Base-by-base conservation (phyloP, 331 rosid genomes). In the Spiraea crenata region DNA sequence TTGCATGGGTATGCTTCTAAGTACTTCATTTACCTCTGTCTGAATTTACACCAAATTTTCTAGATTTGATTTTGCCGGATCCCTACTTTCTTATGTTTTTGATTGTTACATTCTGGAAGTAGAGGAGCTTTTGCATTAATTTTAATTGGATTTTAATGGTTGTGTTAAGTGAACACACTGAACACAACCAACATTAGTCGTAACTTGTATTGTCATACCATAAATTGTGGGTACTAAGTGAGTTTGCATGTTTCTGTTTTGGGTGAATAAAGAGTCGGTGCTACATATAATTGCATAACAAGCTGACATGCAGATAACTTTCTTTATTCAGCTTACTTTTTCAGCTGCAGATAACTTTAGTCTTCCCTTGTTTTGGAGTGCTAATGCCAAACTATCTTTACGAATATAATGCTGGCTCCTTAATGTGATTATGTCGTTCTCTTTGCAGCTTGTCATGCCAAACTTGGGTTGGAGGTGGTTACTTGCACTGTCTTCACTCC, bases 401-500 rank as follows among this genome's bases (percentile, higher is more conserved):
- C 46, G 74, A 63, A 48, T 55, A 50, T 55, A 67, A 10, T 38
- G 60, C 38, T 35, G 72, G 61, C 42, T 48, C 46, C 71, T 77
- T 81, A 48, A 76, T 78, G 55, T 70, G 31, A 4, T 55, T 71
- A 69, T 77, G 52, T 72, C 74, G 74, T 71, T 41, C 76, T 76
- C 60, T 61, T 80, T 82, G 83, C 91, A 93, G 99, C 68, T 85
- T 77, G 79, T 93, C 80, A 91, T 93, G 99, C 99, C 99, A 74
- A 83, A 65, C 57, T 73, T 93, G 73, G 99, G 99, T 57, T 91
- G 99, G 99, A 93, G 99, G 84, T 91, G 97, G 97, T 84, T 91
- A 62, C 96, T 93, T 77, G 97, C 85, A 40, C 72, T 91, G 39
- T 93, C 99, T 70, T 77, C 97, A 47, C 73, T 93, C 57, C 99